A percentile compares a stretch with the other conserved stretches of the same genome.
These are phyloP conservation scores for Stemphylium vesicarium DNA, from an alignment of 2,329 filamentous ascomycete genomes.

Conservation along the genomic window DNA sequence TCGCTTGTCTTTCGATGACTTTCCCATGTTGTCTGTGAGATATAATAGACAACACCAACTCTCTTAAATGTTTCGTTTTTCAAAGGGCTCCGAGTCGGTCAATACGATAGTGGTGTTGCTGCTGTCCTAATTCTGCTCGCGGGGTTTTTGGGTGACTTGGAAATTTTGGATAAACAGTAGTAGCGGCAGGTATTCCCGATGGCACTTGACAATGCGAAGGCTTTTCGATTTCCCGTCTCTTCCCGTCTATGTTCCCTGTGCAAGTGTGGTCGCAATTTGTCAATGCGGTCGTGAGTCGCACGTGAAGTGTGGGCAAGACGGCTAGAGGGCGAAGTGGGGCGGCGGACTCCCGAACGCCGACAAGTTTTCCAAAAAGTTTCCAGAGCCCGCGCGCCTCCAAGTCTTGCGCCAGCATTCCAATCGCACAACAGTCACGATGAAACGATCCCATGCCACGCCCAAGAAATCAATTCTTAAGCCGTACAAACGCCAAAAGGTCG, in stretches of 20 bases:
- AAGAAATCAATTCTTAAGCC: conserved; percentile 51
- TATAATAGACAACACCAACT: too few species aligned
- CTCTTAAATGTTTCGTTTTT: background rate
- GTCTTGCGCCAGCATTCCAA: conserved; percentile 9
- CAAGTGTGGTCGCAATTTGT: background rate
- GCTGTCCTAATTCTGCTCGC: background rate
- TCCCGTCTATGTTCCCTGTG: background rate
- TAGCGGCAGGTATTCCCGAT: background rate
- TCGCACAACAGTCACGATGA: conserved; percentile 34
- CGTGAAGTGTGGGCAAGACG: conserved; percentile 33
- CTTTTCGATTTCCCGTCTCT: background rate
- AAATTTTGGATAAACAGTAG: background rate
- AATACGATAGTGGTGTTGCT: background rate
- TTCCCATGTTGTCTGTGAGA: conserved; percentile 69
- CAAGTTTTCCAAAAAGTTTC: conserved; percentile 26
- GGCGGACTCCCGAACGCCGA: conserved; percentile 35
- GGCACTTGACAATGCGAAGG: background rate
- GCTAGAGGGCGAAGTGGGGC: conserved; percentile 27
- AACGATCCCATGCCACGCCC: conserved; percentile 46
- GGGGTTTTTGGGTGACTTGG: background rate
- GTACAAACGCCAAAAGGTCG: conserved; percentile 53
- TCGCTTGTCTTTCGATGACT: conserved; percentile 98
- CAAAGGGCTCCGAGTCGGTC: background rate
- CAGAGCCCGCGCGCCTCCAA: conserved; percentile 5
- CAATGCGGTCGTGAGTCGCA: conserved; percentile 20